Conservation (phyloP, 495 filamentous ascomycete species). For the Penicillium tannophilum region DNA sequence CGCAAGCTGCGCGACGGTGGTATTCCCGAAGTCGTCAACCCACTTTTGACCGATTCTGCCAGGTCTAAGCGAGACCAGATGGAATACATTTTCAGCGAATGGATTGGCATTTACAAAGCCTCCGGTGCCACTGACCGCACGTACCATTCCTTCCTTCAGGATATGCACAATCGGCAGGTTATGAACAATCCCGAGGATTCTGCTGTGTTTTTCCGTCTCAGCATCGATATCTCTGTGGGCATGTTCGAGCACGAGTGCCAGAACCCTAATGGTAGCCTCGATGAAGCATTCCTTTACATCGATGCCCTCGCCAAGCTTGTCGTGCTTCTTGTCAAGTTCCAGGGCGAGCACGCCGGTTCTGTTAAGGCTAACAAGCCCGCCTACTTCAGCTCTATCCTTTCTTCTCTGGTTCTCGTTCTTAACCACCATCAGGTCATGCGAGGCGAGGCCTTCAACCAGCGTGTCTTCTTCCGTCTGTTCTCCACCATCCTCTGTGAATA, state of each 20-base stretch:
- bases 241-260: conserved; percentile 68
- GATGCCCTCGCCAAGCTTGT: conserved; percentile 91
- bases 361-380: conserved; percentile 60
- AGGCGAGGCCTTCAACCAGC: conserved; percentile 80
- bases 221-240: conserved; percentile 76
- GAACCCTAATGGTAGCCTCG: conserved; percentile 60
- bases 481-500: conserved; percentile 80
- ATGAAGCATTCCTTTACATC: conserved; percentile 71
- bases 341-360: conserved; percentile 60
- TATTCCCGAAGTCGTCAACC: conserved; percentile 52
- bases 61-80: conserved; percentile 72
- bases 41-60: conserved; percentile 51
- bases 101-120: conserved; percentile 81
- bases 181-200: conserved; percentile 74
- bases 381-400: conserved; percentile 74
- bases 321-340: conserved; percentile 69
- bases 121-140: conserved; percentile 70
- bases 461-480: conserved; percentile 90
- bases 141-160: conserved; percentile 76
- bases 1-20: conserved; percentile 68
- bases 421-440: conserved; percentile 83
- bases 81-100: conserved; percentile 93
- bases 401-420: conserved; percentile 75
- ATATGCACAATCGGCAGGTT: conserved; percentile 72
- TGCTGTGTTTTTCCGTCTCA: conserved; percentile 74